Evolutionary conservation across 129 eudicot species (phyloP), one percentile per base, ranked within the genome.

Genomic region (Logfia minima): DNA sequence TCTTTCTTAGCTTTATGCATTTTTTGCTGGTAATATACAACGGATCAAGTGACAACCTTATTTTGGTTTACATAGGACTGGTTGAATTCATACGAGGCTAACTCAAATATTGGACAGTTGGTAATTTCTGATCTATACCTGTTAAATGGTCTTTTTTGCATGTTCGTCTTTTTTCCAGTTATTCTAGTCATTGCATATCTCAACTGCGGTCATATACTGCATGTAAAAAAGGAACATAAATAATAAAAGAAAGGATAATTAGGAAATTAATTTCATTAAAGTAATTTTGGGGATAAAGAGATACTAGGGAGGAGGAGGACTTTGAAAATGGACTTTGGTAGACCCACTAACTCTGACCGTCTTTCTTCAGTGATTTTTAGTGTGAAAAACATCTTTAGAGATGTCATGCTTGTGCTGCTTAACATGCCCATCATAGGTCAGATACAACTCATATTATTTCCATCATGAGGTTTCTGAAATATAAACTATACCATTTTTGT

Each of bases 31-130:
- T 76, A 70, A 39, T 55, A 70, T 35, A 55, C 63, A 61, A 61
- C 4, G 35, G 39, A 31, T 70, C 63, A 59, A 39, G 63, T 77
- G 32, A 80, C 68, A 68, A 26, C 39, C 31, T 75, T 52, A 58
- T 62, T 32, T 53, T 56, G 51, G 39, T 63, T 16, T 77, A 56
- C 48, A 68, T 69, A 91, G 93, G 93, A 81, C 67, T 85, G 91
- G 93, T 59, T 88, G 66, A 81, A 75, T 31, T 48, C 85, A 68
- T 66, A 81, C 79, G 84, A 68, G 45, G 67, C 70, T 66, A 66
- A 82, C 80, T 83, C 82, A 37, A 32, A 21, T 68, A 71, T 39
- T 60, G 81, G 86, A 64, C 64, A 76, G 24, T 66, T 55, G 90
- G 93, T 90, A 76, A 73, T 72, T 74, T 79, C 75, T 77, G 66